A percentile compares a stretch with the other conserved stretches of the same genome.
phyloP scores from a whole-genome alignment of 345 rosid genomes.

The Lepidium didymum region DNA sequence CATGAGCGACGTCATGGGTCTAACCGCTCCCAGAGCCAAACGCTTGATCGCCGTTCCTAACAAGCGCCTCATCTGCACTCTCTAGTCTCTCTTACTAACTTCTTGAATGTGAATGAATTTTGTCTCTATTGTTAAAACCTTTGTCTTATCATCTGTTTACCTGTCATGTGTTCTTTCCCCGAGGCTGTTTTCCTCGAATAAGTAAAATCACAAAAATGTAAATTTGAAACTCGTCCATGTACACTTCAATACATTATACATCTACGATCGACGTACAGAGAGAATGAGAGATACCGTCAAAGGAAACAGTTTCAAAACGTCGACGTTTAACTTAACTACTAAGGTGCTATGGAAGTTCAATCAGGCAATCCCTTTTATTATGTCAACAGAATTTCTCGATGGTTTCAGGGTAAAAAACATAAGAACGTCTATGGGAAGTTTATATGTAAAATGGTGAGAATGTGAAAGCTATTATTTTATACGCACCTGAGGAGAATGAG shows the following conservation, averaged over 20 bases:
- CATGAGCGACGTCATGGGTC: slow-evolving; percentile 76
- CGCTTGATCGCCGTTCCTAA: slow-evolving; percentile 60
- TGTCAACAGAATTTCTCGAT: background rate
- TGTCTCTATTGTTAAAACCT: background rate
- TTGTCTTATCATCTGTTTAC: background rate
- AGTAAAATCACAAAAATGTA: background rate
- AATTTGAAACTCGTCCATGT: background rate
- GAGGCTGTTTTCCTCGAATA: background rate
- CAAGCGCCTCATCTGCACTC: slow-evolving; percentile 41
- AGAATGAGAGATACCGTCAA: background rate
- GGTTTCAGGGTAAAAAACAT: background rate
- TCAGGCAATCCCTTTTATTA: background rate
- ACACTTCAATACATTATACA: background rate
- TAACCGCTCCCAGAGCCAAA: slow-evolving; percentile 75
- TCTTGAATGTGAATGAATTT: background rate
- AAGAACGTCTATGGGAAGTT: background rate
- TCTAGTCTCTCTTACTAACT: background rate
- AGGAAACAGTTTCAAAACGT: background rate
- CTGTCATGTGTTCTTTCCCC: no score
- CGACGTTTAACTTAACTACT: background rate
- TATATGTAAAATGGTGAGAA: background rate
- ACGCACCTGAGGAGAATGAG: background rate
- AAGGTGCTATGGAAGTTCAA: background rate
- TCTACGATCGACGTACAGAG: background rate
- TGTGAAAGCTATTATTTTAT: background rate